A percentile compares a stretch with the other conserved stretches of the same genome.
phyloP scores from a whole-genome alignment of 768 basidiomycete species.

The Arthromyces matolae region DNA sequence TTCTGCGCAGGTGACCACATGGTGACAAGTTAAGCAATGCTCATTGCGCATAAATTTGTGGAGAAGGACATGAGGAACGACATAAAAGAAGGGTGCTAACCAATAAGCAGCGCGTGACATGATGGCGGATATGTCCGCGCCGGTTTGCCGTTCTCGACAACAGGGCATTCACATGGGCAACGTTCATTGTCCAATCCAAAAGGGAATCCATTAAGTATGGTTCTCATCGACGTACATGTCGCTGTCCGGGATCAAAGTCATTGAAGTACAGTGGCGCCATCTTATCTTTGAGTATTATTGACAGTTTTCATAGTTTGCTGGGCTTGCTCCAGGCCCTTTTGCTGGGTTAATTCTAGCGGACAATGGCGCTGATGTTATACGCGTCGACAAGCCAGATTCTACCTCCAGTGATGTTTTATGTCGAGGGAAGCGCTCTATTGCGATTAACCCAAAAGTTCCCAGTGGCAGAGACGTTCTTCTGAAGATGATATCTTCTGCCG shows the following conservation, averaged over 20 bases:
- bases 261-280: constrained; percentile 18
- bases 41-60: no score
- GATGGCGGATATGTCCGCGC: background rate
- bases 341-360: constrained; percentile 76
- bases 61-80: background rate
- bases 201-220: background rate
- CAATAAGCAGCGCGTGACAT: background rate
- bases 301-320: constrained; percentile 56
- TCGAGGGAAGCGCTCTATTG: constrained; percentile 74
- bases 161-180: background rate
- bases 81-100: background rate
- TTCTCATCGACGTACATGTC: constrained; percentile 13
- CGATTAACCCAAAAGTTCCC: constrained; percentile 60
- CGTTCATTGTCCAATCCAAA: background rate
- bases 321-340: constrained; percentile 79
- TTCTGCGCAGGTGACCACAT: background rate
- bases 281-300: background rate
- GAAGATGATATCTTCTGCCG: constrained; percentile 61
- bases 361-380: constrained; percentile 72
- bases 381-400: constrained; percentile 62
- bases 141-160: no score
- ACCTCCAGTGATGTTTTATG: constrained; percentile 50
- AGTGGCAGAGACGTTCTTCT: constrained; percentile 54
- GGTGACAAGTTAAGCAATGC: no score
- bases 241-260: constrained; percentile 20